Conservation (phyloP, 805 yeast genomes). For the Maudiozyma serrabonitensis region DNA sequence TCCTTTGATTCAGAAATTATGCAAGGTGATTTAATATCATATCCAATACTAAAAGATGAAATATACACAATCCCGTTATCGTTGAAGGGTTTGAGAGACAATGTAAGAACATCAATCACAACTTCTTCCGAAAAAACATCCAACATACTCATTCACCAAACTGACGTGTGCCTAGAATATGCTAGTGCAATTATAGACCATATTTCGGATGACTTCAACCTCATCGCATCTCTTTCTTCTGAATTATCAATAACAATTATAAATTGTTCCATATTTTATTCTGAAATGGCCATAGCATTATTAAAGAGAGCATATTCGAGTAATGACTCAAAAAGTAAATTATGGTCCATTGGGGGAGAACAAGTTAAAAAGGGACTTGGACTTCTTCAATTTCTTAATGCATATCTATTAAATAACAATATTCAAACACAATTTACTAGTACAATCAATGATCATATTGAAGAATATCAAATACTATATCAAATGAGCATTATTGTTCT, state of each 20-base stretch:
- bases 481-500: conserved; percentile 23
- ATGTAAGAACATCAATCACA: not conserved
- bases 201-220: not conserved
- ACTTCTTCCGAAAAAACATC: not conserved
- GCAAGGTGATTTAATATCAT: too few species aligned
- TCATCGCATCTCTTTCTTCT: not conserved
- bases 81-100: not conserved
- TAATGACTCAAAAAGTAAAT: conserved; percentile 9
- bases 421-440: not conserved
- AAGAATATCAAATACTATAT: conserved; percentile 18
- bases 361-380: conserved; percentile 24
- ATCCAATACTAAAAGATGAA: too few species aligned
- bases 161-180: not conserved
- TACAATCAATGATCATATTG: conserved; percentile 3
- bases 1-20: too few species aligned
- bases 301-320: conserved; percentile 20
- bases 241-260: conserved; percentile 9
- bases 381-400: conserved; percentile 10
- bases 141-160: not conserved
- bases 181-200: not conserved
- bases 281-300: conserved; percentile 15
- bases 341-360: conserved; percentile 23
- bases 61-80: not conserved
- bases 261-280: conserved; percentile 15
- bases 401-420: not conserved